Evolutionary conservation across 2,329 filamentous ascomycete genomes (phyloP).

Genomic region (Aaosphaeria pasadenensis): DNA sequence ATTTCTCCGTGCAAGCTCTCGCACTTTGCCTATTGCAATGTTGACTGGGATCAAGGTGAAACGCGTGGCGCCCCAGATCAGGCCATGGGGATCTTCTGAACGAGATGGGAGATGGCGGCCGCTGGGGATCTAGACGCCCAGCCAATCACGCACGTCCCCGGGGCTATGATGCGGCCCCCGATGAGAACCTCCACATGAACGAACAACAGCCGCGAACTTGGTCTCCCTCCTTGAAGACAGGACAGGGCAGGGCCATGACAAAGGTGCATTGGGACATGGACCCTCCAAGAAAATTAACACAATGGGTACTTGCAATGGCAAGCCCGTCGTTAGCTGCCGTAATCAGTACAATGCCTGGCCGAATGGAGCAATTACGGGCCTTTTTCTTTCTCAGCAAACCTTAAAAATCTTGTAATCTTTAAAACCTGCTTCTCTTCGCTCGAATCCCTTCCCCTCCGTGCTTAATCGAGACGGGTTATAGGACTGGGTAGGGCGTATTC

Average conservation of each 20-base stretch:
- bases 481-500: not conserved
- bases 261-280: too few relatives aligned
- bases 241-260: not conserved
- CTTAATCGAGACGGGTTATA: not conserved
- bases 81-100: constrained; percentile 25
- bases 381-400: too few relatives aligned
- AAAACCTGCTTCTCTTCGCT: too few relatives aligned
- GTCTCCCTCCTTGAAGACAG: not conserved
- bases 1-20: constrained; percentile 30
- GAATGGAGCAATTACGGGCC: too few relatives aligned
- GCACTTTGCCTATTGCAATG: constrained; percentile 26
- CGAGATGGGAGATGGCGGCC: constrained; percentile 28
- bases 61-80: constrained; percentile 32
- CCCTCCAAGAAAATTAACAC: too few relatives aligned
- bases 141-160: constrained; percentile 16
- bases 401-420: too few relatives aligned
- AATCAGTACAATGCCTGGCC: too few relatives aligned
- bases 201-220: constrained; percentile 1
- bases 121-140: constrained; percentile 13
- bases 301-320: too few relatives aligned
- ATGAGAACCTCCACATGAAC: not conserved
- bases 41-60: constrained; percentile 28
- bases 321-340: too few relatives aligned
- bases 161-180: not conserved
- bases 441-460: too few relatives aligned